Base-by-base conservation (phyloP, 371 early-diverging fungal species). In the Circinella minor region DNA sequence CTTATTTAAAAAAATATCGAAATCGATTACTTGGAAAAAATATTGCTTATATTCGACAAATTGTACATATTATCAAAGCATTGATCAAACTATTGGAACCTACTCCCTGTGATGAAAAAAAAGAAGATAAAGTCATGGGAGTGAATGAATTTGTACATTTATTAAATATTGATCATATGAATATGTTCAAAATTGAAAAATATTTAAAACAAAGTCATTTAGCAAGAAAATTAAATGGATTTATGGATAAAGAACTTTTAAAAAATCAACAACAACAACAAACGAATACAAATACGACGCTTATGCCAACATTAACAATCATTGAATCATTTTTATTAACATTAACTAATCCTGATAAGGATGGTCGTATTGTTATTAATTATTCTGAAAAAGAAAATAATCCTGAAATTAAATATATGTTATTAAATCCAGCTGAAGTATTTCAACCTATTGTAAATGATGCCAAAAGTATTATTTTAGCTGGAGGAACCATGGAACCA, bases 401-500 rank as follows among this genome's bases (percentile, higher is more conserved):
- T 10, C 79, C 79, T 4, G 69, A 83, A 8, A 71, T 93, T 15
- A 90, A 90, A 72, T 92, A 91, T 61, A 86, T 97, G 70, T 83
- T 96, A 4, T 74, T 99, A 47, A 94, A 96, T 73, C 95, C 99
- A 7, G 88, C 94, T 1, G 88, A 93, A 57, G 87, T 88, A 11
- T 98, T 99, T 74, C 80, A 84, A 67, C 90, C 89, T 4, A 80
- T 98, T 39, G 90, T 96, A 1, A 80, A 88, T 18, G 92, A 95
- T 61, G 94, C 97, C 0, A 83, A 90, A 68, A 88, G 94, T 48
- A 86, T 99, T 0, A 79, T 99, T 9, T 77, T 99, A 37, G 96
- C 98, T 0, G 99, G 99, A 66, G 99, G 99, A 27, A 98, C 99
- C 0, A 95, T 99, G 96, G 92, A 93, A 69, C 99, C 98, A 1